These are phyloP conservation scores for Diaporthe ilicicola DNA, from an alignment of 2,329 filamentous ascomycete species.

Conservation along the genomic window DNA sequence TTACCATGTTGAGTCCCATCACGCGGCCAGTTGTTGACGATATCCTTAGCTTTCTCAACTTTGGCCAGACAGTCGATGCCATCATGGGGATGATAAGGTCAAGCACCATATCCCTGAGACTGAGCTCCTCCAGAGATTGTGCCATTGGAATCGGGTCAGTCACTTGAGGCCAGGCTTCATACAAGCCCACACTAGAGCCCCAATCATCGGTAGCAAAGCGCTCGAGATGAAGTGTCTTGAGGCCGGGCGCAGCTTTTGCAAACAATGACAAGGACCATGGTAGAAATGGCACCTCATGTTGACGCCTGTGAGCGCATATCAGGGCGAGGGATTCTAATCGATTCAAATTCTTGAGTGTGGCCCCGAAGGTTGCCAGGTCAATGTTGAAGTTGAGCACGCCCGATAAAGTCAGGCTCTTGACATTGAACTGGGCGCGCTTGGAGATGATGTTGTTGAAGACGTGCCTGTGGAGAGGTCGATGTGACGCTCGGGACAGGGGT, in stretches of 20 bases:
- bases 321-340: slow-evolving; percentile 8
- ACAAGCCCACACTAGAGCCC: neutral
- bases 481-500: neutral
- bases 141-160: neutral
- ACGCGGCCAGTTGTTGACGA: rapidly evolving
- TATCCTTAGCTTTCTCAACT: slow-evolving; percentile 18
- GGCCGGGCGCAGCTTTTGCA: neutral
- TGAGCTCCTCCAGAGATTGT: neutral
- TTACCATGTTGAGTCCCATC: neutral
- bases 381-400: slow-evolving; percentile 13
- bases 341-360: slow-evolving; percentile 5
- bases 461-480: neutral
- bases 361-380: neutral
- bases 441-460: slow-evolving; percentile 10
- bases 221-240: neutral
- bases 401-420: slow-evolving; percentile 16
- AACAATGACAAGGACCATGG: neutral
- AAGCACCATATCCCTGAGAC: neutral
- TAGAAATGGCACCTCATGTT: too few species aligned
- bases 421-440: slow-evolving; percentile 1
- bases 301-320: too few species aligned
- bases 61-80: neutral
- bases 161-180: neutral
- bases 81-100: rapidly evolving
- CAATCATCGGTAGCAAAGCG: neutral